These are phyloP conservation scores for Neolentinus lepideus DNA, from an alignment of 1,284 basidiomycete genomes.

Conservation along the genomic window DNA sequence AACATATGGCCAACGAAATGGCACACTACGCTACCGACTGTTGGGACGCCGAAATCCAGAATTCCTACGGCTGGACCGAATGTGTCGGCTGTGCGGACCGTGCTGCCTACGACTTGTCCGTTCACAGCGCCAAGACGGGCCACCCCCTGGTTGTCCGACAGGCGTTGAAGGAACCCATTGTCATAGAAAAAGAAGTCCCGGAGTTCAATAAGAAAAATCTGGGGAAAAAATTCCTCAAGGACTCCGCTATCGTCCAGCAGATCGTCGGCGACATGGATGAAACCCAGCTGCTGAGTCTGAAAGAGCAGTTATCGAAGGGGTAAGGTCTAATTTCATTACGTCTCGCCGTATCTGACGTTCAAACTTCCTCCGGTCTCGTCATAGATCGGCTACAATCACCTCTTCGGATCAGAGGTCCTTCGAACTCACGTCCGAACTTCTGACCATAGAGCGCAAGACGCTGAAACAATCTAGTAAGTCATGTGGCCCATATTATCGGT, in stretches of 20 bases:
- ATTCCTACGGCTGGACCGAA: conserved; percentile 96
- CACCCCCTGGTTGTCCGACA: conserved; percentile 78
- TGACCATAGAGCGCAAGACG: conserved; percentile 80
- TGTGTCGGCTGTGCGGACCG: conserved; percentile 99
- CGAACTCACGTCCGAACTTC: conserved; percentile 66
- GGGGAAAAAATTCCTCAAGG: conserved; percentile 88
- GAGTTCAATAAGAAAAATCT: conserved; percentile 86
- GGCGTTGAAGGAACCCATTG: conserved; percentile 76
- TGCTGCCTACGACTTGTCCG: conserved; percentile 86
- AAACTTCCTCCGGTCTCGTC: neutral
- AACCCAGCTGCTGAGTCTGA: conserved; percentile 59
- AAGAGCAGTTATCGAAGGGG: conserved; percentile 74
- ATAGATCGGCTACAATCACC: conserved; percentile 40
- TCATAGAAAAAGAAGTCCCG: conserved; percentile 67
- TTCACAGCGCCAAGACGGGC: conserved; percentile 51
- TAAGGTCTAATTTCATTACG: conserved; percentile 26
- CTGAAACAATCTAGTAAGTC: conserved; percentile 84
- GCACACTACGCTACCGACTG: conserved; percentile 98
- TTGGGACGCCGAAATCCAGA: conserved; percentile 98
- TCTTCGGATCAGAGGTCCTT: conserved; percentile 63
- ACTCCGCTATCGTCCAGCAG: conserved; percentile 70
- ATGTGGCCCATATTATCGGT: neutral
- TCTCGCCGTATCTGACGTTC: conserved; percentile 6
- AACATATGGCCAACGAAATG: conserved; percentile 98
- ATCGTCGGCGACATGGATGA: conserved; percentile 67